Evolutionary conservation across 148 eudicot species (phyloP).

Genomic region (Heliamphora exappendiculata): DNA sequence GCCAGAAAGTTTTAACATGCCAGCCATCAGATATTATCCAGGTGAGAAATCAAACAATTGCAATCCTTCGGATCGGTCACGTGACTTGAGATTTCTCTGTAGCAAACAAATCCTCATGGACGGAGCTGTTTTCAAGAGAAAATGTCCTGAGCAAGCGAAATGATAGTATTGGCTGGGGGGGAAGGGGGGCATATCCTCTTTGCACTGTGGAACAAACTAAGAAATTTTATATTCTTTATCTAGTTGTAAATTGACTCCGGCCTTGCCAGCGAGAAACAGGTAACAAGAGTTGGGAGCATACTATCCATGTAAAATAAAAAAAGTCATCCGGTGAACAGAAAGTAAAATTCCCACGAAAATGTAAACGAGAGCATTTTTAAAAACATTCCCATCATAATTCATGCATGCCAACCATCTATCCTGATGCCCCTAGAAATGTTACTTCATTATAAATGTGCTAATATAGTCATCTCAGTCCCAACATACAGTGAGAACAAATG

Average conservation of each 20-base stretch:
- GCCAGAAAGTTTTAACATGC: conserved; percentile 5
- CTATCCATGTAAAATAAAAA: neutral
- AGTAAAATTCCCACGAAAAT: neutral
- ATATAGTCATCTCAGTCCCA: neutral
- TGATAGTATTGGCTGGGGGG: neutral
- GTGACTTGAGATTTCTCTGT: neutral
- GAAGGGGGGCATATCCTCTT: neutral
- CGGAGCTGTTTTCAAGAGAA: neutral
- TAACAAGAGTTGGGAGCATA: neutral
- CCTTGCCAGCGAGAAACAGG: neutral
- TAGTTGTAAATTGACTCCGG: neutral
- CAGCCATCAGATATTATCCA: neutral
- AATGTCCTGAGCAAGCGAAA: neutral
- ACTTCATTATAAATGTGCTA: neutral
- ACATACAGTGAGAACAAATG: neutral
- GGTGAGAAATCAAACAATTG: neutral
- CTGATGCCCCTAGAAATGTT: neutral
- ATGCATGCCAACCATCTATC: neutral
- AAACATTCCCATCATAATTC: neutral
- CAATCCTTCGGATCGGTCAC: neutral
- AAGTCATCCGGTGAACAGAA: neutral
- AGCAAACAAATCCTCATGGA: neutral
- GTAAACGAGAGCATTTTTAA: neutral
- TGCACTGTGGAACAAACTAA: neutral
- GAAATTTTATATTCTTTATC: neutral